A percentile compares a stretch with the other conserved stretches of the same genome.
phyloP scores from a whole-genome alignment of 352 stramenopile species.

The Pythium phragmitis region DNA sequence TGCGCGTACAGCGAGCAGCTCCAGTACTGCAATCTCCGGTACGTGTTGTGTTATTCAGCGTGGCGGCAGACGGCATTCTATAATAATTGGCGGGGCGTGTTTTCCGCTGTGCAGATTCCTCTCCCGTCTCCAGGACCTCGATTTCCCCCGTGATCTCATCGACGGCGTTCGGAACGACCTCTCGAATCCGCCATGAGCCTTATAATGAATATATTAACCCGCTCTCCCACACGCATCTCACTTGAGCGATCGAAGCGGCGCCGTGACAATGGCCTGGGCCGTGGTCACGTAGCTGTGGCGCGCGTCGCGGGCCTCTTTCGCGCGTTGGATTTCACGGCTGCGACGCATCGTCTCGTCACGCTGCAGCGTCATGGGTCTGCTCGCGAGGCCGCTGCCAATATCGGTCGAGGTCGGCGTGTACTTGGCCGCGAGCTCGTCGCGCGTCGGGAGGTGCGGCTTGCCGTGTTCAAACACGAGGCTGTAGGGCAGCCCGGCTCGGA shows the following conservation, averaged over 20 bases:
- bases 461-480: conserved; percentile 77
- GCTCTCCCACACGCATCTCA: neutral
- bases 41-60: neutral
- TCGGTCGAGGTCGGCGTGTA: conserved; percentile 61
- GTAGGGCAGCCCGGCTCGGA: conserved; percentile 62
- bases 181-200: no score
- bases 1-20: neutral
- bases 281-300: conserved; percentile 56
- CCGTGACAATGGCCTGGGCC: conserved; percentile 49
- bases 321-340: conserved; percentile 43
- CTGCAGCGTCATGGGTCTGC: conserved; percentile 25
- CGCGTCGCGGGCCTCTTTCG: conserved; percentile 36
- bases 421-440: conserved; percentile 43
- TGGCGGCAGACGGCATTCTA: no score
- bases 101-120: no score
- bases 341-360: conserved; percentile 36
- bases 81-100: no score
- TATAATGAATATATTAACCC: neutral
- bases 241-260: conserved; percentile 26
- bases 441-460: conserved; percentile 38
- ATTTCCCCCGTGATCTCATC: no score
- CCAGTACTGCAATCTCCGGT: conserved; percentile 19
- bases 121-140: no score
- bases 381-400: conserved; percentile 36
- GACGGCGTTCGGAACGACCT: no score